Conservation (phyloP, 208 protist species). For the Phytomonas sp. region DNA sequence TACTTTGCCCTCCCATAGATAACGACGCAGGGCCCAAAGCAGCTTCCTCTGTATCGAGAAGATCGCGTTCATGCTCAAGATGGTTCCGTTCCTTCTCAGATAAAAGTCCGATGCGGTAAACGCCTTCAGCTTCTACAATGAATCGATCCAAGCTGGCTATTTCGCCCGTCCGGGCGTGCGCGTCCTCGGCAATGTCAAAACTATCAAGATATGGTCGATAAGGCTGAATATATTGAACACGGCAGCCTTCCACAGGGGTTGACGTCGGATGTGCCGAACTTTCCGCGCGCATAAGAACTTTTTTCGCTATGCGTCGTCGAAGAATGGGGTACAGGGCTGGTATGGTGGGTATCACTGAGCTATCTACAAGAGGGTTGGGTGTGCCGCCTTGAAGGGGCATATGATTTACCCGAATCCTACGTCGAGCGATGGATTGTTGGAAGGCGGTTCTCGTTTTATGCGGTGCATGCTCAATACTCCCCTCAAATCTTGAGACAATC, state of each 20-base stretch:
- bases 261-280: not conserved
- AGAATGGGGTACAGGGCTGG: not conserved
- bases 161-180: not conserved
- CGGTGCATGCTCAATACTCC: not conserved
- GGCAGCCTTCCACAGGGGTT: not conserved
- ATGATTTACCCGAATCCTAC: not conserved
- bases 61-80: not conserved
- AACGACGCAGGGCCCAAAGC: not conserved
- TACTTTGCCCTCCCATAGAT: not conserved
- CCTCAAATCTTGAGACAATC: not conserved
- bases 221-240: not conserved
- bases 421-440: not conserved
- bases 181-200: not conserved
- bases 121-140: slow-evolving; percentile 19
- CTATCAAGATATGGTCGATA: not conserved
- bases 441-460: not conserved
- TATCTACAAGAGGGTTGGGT: not conserved
- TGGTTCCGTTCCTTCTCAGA: not conserved
- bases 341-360: not conserved
- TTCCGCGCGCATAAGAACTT: not conserved
- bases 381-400: not conserved
- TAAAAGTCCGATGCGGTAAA: slow-evolving; percentile 31
- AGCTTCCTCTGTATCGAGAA: not conserved
- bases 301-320: not conserved
- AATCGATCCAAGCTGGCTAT: slow-evolving; percentile 9